phyloP scores from a whole-genome alignment of 163 green algal genomes.

The Prototheca wickerhamii region DNA sequence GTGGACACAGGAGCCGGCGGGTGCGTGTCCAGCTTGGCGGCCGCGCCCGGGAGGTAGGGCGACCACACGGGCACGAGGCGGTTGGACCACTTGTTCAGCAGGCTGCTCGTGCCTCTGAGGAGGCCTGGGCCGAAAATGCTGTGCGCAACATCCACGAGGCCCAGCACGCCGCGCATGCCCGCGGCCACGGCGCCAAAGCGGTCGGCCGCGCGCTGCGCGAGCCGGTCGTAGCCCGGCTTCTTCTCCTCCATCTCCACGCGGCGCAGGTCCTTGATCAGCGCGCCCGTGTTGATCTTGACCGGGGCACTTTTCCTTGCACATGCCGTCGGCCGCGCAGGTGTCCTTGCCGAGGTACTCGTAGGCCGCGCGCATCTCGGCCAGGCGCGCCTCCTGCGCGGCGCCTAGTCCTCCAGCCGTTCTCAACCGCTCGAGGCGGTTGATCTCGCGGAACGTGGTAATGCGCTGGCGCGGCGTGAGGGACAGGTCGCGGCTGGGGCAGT shows the following conservation, averaged over 20 bases:
- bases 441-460: slow-evolving; percentile 87
- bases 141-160: slow-evolving; percentile 70
- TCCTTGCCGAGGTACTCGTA: slow-evolving; percentile 74
- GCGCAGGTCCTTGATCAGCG: slow-evolving; percentile 83
- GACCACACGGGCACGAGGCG: slow-evolving; percentile 85
- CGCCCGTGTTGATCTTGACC: slow-evolving; percentile 98
- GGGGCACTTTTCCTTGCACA: slow-evolving; percentile 98
- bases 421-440: slow-evolving; percentile 66
- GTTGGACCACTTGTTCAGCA: slow-evolving; percentile 58
- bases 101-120: slow-evolving; percentile 51
- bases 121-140: slow-evolving; percentile 57
- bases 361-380: slow-evolving; percentile 54
- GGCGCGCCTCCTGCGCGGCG: slow-evolving; percentile 35
- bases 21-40: neutral
- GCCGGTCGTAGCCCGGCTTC: slow-evolving; percentile 13
- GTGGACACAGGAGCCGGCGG: neutral
- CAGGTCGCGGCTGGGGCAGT: slow-evolving; percentile 85
- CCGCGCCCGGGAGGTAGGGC: slow-evolving; percentile 84
- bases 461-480: slow-evolving; percentile 90
- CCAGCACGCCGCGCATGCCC: slow-evolving; percentile 67
- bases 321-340: slow-evolving; percentile 94
- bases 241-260: slow-evolving; percentile 49
- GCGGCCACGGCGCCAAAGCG: slow-evolving; percentile 67
- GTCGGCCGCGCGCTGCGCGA: slow-evolving; percentile 48
- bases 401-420: slow-evolving; percentile 19